Percentiles rank a stretch among this genome's conserved stretches.
Evolutionary conservation across 108 stramenopile genomes (phyloP).

Genomic region (Skeletonema marinoi): DNA sequence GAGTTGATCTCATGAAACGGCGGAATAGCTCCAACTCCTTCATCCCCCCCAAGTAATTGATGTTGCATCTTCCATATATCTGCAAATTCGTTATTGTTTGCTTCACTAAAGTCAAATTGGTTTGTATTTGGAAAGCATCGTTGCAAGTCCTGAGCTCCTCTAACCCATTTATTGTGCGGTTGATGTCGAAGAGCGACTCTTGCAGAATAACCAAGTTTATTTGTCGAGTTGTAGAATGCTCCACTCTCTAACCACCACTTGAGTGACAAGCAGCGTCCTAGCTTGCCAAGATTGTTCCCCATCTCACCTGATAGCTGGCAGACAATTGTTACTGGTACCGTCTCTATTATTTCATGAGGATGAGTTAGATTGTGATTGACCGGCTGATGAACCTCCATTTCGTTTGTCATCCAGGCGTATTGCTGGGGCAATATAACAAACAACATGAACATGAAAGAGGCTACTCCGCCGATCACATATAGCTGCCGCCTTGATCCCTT

Average conservation of each 20-base stretch:
- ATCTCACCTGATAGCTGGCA: slow-evolving; percentile 60
- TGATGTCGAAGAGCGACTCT: slow-evolving; percentile 31
- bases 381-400: neutral
- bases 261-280: slow-evolving; percentile 40
- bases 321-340: slow-evolving; percentile 40
- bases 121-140: slow-evolving; percentile 46
- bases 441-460: neutral
- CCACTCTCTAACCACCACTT: slow-evolving; percentile 34
- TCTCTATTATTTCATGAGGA: neutral
- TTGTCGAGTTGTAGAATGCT: slow-evolving; percentile 23
- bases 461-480: neutral
- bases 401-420: neutral
- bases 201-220: slow-evolving; percentile 8
- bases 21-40: neutral
- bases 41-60: neutral
- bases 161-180: slow-evolving; percentile 26
- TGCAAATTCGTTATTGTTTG: slow-evolving; percentile 12
- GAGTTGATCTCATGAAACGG: neutral
- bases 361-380: neutral
- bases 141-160: slow-evolving; percentile 19
- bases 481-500: neutral
- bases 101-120: slow-evolving; percentile 24
- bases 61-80: neutral
- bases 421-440: neutral
- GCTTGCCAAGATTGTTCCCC: slow-evolving; percentile 53